Percentiles rank a stretch among this genome's conserved stretches.
phyloP scores from a whole-genome alignment of 805 yeast species.

The Yarrowia deformans region DNA sequence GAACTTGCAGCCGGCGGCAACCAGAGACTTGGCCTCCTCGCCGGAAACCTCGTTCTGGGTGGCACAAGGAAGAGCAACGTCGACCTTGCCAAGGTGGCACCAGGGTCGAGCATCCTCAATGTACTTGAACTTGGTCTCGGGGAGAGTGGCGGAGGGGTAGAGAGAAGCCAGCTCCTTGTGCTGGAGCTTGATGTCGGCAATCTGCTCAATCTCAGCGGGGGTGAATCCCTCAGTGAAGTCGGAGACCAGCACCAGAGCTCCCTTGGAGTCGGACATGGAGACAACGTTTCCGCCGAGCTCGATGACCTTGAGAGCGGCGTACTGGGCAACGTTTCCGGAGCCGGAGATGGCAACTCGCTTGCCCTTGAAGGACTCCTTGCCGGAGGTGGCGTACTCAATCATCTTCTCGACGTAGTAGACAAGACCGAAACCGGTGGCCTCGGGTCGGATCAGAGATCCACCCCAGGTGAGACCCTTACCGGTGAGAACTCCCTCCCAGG shows the following conservation, averaged over 20 bases:
- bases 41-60: conserved; percentile 98
- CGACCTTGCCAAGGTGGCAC: conserved; percentile 89
- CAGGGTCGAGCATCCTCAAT: conserved; percentile 96
- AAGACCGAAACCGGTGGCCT: conserved; percentile 98
- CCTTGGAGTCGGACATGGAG: conserved; percentile 94
- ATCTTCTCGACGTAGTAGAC: conserved; percentile 97
- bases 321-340: conserved; percentile 99
- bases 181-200: conserved; percentile 83
- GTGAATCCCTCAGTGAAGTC: conserved; percentile 74
- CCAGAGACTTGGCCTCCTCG: conserved; percentile 93
- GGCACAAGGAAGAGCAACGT: conserved; percentile 97
- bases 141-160: conserved; percentile 44
- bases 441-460: conserved; percentile 98
- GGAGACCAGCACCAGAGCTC: conserved; percentile 70
- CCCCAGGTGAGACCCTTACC: conserved; percentile 99
- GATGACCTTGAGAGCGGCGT: conserved; percentile 95
- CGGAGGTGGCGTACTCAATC: conserved; percentile 90
- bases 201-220: conserved; percentile 75
- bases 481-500: conserved; percentile 96
- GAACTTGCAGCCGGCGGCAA: conserved; percentile 88
- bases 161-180: conserved; percentile 58
- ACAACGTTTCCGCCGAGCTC: conserved; percentile 97
- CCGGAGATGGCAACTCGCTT: conserved; percentile 97
- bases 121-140: conserved; percentile 64
- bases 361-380: conserved; percentile 88